Conservation (phyloP, 2,329 filamentous ascomycete species). For the Chaetomiaceae sp. region DNA sequence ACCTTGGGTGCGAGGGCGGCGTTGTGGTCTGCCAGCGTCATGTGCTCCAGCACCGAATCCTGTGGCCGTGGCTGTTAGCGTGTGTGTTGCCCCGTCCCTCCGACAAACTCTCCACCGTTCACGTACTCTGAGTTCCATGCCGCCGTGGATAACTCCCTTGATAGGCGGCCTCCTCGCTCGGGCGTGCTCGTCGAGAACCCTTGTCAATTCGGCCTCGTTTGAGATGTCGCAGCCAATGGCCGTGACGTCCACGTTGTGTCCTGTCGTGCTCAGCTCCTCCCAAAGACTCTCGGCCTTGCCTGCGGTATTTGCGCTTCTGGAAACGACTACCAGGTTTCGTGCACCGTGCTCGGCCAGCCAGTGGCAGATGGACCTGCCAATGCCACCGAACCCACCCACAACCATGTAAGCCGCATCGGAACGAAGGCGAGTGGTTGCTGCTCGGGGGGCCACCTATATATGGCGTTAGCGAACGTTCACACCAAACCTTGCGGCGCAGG, state of each 20-base stretch:
- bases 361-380: slow-evolving; percentile 30
- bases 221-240: slow-evolving; percentile 30
- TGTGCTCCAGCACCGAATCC: slow-evolving; percentile 34
- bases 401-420: slow-evolving; percentile 32
- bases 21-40: slow-evolving; percentile 37
- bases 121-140: slow-evolving; percentile 37
- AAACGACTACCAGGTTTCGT: slow-evolving; percentile 30
- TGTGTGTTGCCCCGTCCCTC: no score
- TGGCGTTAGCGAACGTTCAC: no score
- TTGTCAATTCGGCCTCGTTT: slow-evolving; percentile 29
- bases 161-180: slow-evolving; percentile 30
- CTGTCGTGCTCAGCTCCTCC: slow-evolving; percentile 23
- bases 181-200: slow-evolving; percentile 22
- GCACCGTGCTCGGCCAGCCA: slow-evolving; percentile 33
- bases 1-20: slow-evolving; percentile 38
- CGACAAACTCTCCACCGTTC: no score
- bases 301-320: slow-evolving; percentile 26
- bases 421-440: slow-evolving; percentile 7
- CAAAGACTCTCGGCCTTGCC: slow-evolving; percentile 21
- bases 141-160: slow-evolving; percentile 38
- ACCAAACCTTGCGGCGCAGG: no score
- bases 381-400: slow-evolving; percentile 34
- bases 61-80: slow-evolving; percentile 7
- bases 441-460: slow-evolving; percentile 8
- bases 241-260: slow-evolving; percentile 25